These are phyloP conservation scores for Russula lepida DNA, from an alignment of 768 basidiomycete genomes.

Conservation along the genomic window DNA sequence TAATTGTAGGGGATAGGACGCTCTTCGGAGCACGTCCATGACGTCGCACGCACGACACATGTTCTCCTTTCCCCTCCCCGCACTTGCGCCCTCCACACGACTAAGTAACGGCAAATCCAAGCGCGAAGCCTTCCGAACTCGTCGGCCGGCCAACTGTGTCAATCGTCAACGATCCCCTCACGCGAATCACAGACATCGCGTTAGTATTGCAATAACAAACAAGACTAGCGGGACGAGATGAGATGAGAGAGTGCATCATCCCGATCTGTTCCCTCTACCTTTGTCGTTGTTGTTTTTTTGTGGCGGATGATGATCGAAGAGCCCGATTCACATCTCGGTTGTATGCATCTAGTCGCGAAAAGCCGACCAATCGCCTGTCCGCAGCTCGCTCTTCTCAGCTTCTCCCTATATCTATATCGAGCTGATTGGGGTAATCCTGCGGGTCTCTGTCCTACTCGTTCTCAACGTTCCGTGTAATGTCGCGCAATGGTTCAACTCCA, in stretches of 20 bases:
- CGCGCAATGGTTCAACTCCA: no score
- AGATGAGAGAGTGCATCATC: not conserved
- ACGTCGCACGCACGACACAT: not conserved
- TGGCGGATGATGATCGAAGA: not conserved
- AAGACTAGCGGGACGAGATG: not conserved
- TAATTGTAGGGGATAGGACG: constrained; percentile 14
- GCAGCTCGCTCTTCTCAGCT: no score
- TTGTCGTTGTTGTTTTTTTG: not conserved
- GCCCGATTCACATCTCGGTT: not conserved
- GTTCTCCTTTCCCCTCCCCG: not conserved
- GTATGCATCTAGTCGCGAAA: not conserved
- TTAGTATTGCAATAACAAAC: not conserved
- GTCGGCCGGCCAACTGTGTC: not conserved
- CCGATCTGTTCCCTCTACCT: not conserved
- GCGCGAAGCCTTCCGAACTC: constrained; percentile 5
- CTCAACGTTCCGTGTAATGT: no score
- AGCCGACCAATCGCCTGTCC: constrained; percentile 2
- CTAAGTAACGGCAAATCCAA: not conserved
- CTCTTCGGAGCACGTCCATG: constrained; percentile 3
- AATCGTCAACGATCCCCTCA: not conserved
- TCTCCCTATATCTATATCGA: no score
- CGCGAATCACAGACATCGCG: not conserved
- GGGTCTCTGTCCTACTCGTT: not conserved
- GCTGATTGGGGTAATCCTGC: no score
- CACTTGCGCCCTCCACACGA: not conserved